Percentiles rank a stretch among this genome's conserved stretches.
These are phyloP conservation scores for Tetracladium maxilliforme DNA, from an alignment of 2,329 filamentous ascomycete species.

Conservation along the genomic window DNA sequence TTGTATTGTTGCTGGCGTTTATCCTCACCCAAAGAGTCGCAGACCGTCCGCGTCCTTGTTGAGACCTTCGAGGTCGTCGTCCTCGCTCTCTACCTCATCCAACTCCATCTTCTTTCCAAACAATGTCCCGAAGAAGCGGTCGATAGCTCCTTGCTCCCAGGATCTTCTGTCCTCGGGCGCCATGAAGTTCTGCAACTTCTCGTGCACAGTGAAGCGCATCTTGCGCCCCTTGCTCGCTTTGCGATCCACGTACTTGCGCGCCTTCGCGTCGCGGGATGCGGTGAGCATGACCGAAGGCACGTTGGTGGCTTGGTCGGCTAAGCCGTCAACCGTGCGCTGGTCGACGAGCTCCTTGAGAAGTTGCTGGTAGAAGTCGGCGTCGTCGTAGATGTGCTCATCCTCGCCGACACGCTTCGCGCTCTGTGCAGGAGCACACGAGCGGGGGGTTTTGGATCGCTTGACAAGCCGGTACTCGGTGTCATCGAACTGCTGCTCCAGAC, in stretches of 20 bases:
- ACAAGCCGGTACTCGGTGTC: constrained; percentile 50
- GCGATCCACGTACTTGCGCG: constrained; percentile 74
- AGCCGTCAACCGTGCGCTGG: constrained; percentile 61
- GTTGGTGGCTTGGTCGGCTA: constrained; percentile 20
- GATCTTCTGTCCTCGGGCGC: constrained; percentile 67
- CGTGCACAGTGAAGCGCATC: constrained; percentile 85
- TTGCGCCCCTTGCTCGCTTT: constrained; percentile 93
- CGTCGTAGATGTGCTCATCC: constrained; percentile 65
- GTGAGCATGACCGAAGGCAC: constrained; percentile 44
- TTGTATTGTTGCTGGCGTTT: no score
- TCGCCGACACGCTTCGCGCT: constrained; percentile 39
- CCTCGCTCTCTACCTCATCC: constrained; percentile 35
- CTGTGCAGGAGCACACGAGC: constrained; percentile 64
- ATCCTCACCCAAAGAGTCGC: constrained; percentile 39
- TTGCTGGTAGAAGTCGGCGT: constrained; percentile 87
- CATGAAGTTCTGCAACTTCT: constrained; percentile 98
- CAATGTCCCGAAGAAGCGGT: constrained; percentile 61
- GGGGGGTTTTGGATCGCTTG: constrained; percentile 53
- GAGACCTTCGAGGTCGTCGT: constrained; percentile 30
- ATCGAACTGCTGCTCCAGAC: constrained; percentile 52
- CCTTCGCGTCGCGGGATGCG: constrained; percentile 62
- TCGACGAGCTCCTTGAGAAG: constrained; percentile 88
- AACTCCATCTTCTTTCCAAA: constrained; percentile 57
- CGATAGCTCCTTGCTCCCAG: constrained; percentile 72
- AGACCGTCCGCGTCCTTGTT: constrained; percentile 39